These are phyloP conservation scores for Kwoniella bestiolae DNA, from an alignment of 768 basidiomycete genomes.

Conservation along the genomic window DNA sequence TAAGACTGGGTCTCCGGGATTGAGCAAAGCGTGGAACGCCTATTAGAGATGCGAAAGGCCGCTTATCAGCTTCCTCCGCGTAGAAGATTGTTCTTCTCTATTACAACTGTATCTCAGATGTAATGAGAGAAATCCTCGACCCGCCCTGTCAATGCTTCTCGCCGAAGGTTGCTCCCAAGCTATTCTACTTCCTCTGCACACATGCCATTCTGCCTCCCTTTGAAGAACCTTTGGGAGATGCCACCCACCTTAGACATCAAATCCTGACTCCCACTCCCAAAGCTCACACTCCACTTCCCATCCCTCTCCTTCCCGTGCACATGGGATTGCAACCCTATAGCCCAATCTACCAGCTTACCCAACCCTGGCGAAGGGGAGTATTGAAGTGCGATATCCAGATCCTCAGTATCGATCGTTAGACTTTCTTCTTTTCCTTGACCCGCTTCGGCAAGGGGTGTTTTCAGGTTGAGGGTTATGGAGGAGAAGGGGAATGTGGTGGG, in stretches of 20 bases:
- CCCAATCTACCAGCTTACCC: conserved; percentile 60
- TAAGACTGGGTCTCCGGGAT: conserved; percentile 78
- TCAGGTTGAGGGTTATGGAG: conserved; percentile 65
- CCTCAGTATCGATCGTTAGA: conserved; percentile 65
- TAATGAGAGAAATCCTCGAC: no score
- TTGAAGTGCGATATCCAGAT: conserved; percentile 72
- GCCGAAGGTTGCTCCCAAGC: no score
- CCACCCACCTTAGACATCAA: conserved; percentile 75
- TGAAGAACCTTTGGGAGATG: neutral
- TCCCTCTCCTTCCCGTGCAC: conserved; percentile 67
- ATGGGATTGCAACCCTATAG: conserved; percentile 68
- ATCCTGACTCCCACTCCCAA: conserved; percentile 88
- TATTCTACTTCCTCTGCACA: no score
- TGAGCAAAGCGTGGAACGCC: conserved; percentile 72
- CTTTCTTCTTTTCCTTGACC: conserved; percentile 63
- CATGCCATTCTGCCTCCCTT: no score
- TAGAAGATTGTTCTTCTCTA: no score
- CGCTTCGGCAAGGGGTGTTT: conserved; percentile 45
- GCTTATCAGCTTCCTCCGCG: neutral
- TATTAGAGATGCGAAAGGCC: conserved; percentile 49
- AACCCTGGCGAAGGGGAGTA: conserved; percentile 73
- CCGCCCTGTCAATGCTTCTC: no score
- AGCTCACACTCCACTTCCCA: conserved; percentile 74
- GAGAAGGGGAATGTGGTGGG: conserved; percentile 88
- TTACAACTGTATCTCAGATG: neutral